Percentiles rank a stretch among this genome's conserved stretches.
Conservation (phyloP, 225 moss, liverwort and hornwort species). For the Lunularia cruciata region DNA sequence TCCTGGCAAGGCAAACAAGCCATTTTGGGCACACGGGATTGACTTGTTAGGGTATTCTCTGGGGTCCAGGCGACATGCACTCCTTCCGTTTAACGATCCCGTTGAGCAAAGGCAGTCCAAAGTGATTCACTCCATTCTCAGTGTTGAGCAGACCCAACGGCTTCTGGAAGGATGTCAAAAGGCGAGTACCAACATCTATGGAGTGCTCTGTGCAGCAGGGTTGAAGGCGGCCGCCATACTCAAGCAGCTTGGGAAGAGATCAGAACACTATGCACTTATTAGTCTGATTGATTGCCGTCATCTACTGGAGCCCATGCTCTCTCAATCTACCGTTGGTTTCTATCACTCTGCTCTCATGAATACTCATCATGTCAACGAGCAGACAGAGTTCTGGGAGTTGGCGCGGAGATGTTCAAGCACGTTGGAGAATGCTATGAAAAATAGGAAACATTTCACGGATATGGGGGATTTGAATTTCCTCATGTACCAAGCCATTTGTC, state of each 20-base stretch:
- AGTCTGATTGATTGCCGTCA: conserved; percentile 79
- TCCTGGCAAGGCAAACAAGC: conserved; percentile 66
- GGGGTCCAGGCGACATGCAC: conserved; percentile 85
- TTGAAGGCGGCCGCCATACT: conserved; percentile 82
- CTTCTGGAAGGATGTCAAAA: conserved; percentile 66
- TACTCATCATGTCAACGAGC: conserved; percentile 77
- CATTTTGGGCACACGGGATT: conserved; percentile 90
- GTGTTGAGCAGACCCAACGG: conserved; percentile 60
- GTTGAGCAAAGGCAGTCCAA: conserved; percentile 62
- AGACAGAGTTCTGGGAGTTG: conserved; percentile 79
- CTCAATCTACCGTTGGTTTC: conserved; percentile 76
- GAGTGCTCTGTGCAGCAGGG: conserved; percentile 85
- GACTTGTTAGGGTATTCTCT: conserved; percentile 95
- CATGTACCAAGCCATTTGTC: conserved; percentile 87
- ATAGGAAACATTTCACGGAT: conserved; percentile 95
- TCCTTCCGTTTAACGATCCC: conserved; percentile 75
- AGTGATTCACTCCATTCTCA: conserved; percentile 69
- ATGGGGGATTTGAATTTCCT: conserved; percentile 98
- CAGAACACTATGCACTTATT: conserved; percentile 83
- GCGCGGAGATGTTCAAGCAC: conserved; percentile 64
- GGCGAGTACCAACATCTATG: conserved; percentile 59
- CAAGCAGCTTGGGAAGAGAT: conserved; percentile 60
- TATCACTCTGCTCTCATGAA: conserved; percentile 92
- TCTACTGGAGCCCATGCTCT: conserved; percentile 58
- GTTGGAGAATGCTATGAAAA: conserved; percentile 67